Base-by-base conservation (phyloP, 2,329 filamentous ascomycete genomes). In the Teratosphaeria pseudoeucalypti region DNA sequence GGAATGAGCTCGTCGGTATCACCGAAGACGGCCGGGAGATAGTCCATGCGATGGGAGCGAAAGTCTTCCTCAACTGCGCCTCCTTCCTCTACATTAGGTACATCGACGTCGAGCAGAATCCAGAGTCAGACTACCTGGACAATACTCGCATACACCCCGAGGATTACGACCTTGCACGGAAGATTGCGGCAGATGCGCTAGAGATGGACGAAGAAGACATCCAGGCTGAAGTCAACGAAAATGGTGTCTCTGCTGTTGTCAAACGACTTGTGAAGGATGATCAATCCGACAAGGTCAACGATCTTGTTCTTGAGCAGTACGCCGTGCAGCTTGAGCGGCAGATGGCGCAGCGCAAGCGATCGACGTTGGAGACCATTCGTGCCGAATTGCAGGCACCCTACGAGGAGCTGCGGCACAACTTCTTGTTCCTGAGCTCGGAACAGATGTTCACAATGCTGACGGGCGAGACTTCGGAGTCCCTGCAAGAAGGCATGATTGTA, bases 161-260 rank as follows among this genome's bases (percentile, higher is more conserved):
- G 77, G 94, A 99, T 72, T 99, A 99, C 74, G 94, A 99, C 67
- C 86, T 99, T 62, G 94, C 91, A 55, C 89, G 92, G 67, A 99
- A 99, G 77, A 97, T 99, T 87, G 94, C 94, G 23, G 94, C 94
- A 3, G 94, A 99, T 78, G 94, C 94, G 16, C 80, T 99, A 55
- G 92, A 96, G 72, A 81, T 99, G 65, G 94, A 99, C 67, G 94
- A 99, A 75, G 94, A 99, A 77, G 94, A 99, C 69, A 90, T 99
- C 71, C 95, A 96, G 75, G 90, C 89, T 1, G 92, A 97, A 76
- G 88, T 88, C 5, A 90, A 95, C 65, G 90, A 96, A 70, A 90
- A 91, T 64, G 94, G 94, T 0, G 81, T 88, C 0, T 91, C 89
- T 16, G 94, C 92, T 7, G 92, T 97, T 66, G 90, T 99, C 58